phyloP scores from a whole-genome alignment of 768 basidiomycete species.

The Albatrellus ellisii region DNA sequence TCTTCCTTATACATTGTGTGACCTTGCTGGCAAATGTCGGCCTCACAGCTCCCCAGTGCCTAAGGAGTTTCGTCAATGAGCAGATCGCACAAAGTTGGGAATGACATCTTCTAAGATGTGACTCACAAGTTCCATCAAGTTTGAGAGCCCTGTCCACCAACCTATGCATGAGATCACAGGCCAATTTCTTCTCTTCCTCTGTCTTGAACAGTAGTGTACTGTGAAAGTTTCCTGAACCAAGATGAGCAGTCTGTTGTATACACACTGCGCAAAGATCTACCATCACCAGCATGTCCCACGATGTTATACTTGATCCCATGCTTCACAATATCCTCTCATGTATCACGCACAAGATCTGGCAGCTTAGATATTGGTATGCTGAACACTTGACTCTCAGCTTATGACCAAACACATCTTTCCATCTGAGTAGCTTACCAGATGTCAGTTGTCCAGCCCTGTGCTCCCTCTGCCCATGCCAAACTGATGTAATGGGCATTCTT shows the following conservation, averaged over 20 bases:
- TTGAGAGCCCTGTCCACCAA: constrained; percentile 58
- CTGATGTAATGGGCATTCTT: constrained; percentile 52
- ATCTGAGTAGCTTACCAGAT: constrained; percentile 39
- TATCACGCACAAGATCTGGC: constrained; percentile 51
- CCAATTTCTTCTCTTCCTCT: constrained; percentile 23
- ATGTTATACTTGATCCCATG: constrained; percentile 47
- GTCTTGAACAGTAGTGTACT: constrained; percentile 23
- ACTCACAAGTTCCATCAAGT: constrained; percentile 67
- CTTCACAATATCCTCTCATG: constrained; percentile 51
- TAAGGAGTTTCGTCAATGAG: too few relatives aligned
- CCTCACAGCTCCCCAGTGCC: constrained; percentile 80
- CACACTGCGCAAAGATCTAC: constrained; percentile 20
- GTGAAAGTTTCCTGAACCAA: constrained; percentile 30
- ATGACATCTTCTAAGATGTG: too few relatives aligned
- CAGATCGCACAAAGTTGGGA: too few relatives aligned
- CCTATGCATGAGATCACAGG: constrained; percentile 30
- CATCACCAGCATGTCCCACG: constrained; percentile 69
- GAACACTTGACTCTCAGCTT: not conserved
- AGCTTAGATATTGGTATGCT: constrained; percentile 54
- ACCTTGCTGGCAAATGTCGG: too few relatives aligned
- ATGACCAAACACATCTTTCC: not conserved
- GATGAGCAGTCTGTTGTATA: not conserved
- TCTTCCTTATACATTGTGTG: too few relatives aligned
- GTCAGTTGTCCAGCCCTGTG: constrained; percentile 58
- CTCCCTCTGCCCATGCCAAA: constrained; percentile 37